Base-by-base conservation (phyloP, 176 grass and related monocot genomes). In the Hordeum marinum region DNA sequence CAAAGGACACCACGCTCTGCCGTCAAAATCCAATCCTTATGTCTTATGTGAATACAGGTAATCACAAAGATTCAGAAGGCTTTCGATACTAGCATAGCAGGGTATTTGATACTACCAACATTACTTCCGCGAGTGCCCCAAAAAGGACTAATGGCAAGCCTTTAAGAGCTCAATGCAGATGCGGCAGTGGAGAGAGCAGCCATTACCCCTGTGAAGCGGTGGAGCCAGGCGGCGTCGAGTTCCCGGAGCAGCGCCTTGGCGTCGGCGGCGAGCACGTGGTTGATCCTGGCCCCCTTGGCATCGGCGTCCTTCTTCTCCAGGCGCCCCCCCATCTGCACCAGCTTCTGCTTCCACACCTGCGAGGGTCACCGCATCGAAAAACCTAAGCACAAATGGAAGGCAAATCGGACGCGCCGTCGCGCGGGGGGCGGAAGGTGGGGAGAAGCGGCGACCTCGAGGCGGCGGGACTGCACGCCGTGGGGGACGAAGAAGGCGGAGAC, bases 281-380 rank as follows among this genome's bases (percentile, higher is more conserved):
- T 94, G 50, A 89, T 79, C 27, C 86, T 86, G 11, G 77, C 84
- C n/a, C 85, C 88, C 75, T 92, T 89, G 48, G 77, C 66, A 18
- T 9, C 54, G 52, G 89, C 21, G 35, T 77, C 83, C 39, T 77
- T 71, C 55, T 91, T 86, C 84, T 79, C 69, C 34, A 94, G 77
- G 24, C 68, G 63, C 55, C 91, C 93, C 50, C 96, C 93, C 91
- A 95, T 98, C 87, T 94, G 91, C 80, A 85, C 77, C 81, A 98
- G 83, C 77, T 89, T 95, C 81, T 92, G 88, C 86, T 90, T 94
- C 96, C 96, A 98, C 78, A 95, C 90, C 95, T 95, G 83, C 48
- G 0, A 37, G 65, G 3, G 67, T 27, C 67, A 1, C 54, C 34
- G 69, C 54, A 32, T 32, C 31, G 2, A 24, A 21, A 57, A 9